These are phyloP conservation scores for Rachicladosporium sp. DNA, from an alignment of 2,329 filamentous ascomycete genomes.

Conservation along the genomic window DNA sequence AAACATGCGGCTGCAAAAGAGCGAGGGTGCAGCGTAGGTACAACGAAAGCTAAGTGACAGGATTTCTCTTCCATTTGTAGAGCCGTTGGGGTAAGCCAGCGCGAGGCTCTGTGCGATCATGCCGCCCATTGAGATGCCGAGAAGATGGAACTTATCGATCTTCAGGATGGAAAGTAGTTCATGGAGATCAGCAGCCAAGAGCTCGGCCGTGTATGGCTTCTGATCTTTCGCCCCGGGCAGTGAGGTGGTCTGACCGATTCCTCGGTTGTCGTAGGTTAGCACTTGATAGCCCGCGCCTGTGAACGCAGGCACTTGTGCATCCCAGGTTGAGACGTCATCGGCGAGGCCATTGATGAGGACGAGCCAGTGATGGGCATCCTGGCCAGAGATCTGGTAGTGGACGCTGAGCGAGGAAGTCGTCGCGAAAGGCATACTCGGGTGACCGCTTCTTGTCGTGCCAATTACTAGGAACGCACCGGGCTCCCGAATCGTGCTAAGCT, in stretches of 20 bases:
- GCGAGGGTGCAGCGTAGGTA: constrained; percentile 12
- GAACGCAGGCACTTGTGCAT: constrained; percentile 9
- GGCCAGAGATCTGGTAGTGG: constrained; percentile 8
- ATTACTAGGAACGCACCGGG: too few relatives aligned
- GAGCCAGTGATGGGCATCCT: constrained; percentile 2
- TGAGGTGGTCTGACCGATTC: constrained; percentile 10
- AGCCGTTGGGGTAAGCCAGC: constrained; percentile 10
- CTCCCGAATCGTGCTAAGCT: too few relatives aligned
- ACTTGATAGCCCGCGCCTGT: constrained; percentile 9
- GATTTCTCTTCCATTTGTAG: constrained; percentile 4
- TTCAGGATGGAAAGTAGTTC: constrained; percentile 8
- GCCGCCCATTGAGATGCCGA: constrained; percentile 17
- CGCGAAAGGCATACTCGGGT: constrained; percentile 5
- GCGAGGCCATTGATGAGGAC: constrained; percentile 17
- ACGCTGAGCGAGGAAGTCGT: constrained; percentile 10
- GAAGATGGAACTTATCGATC: constrained; percentile 9
- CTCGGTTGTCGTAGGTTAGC: constrained; percentile 15
- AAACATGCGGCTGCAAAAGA: constrained; percentile 14
- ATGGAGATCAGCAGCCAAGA: constrained; percentile 12
- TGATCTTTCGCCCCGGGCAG: constrained; percentile 1
- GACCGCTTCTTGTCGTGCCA: too few relatives aligned
- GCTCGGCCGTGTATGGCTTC: constrained; percentile 11
- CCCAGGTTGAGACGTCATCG: constrained; percentile 13
- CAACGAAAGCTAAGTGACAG: constrained; percentile 11
- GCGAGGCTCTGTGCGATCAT: constrained; percentile 16